Conservation (phyloP, 2,329 filamentous ascomycete species). For the Xylariaceae sp. region DNA sequence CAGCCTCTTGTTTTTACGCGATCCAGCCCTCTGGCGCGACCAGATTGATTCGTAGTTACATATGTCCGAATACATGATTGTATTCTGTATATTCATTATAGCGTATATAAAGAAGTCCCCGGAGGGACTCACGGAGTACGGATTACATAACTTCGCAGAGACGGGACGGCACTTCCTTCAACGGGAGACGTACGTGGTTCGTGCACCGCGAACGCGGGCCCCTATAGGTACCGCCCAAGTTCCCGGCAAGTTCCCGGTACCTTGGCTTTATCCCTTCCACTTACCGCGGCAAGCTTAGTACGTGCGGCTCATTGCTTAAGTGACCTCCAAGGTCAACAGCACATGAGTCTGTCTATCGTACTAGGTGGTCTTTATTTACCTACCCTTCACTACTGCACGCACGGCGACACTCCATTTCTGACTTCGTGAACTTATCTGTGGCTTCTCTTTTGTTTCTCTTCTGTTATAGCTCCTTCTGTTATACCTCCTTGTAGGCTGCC, state of each 20-base stretch:
- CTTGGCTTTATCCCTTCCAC: not conserved
- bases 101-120: not conserved
- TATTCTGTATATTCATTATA: not conserved
- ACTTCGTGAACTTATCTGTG: too few relatives aligned
- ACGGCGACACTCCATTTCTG: too few relatives aligned
- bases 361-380: too few relatives aligned
- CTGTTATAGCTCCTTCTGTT: too few relatives aligned
- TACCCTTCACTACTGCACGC: too few relatives aligned
- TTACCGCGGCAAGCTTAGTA: too few relatives aligned
- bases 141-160: not conserved
- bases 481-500: too few relatives aligned
- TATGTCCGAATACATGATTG: not conserved
- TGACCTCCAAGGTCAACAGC: too few relatives aligned
- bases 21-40: conserved; percentile 16
- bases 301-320: too few relatives aligned
- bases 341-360: too few relatives aligned
- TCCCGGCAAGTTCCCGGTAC: not conserved
- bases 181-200: not conserved
- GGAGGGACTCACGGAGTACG: not conserved
- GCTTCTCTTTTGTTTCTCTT: too few relatives aligned
- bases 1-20: conserved; percentile 19
- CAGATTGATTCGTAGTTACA: conserved; percentile 1
- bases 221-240: not conserved
- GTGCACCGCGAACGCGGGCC: too few relatives aligned
- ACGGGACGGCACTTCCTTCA: not conserved